Conservation (phyloP, 495 filamentous ascomycete species). For the Entonaema liquescens region DNA sequence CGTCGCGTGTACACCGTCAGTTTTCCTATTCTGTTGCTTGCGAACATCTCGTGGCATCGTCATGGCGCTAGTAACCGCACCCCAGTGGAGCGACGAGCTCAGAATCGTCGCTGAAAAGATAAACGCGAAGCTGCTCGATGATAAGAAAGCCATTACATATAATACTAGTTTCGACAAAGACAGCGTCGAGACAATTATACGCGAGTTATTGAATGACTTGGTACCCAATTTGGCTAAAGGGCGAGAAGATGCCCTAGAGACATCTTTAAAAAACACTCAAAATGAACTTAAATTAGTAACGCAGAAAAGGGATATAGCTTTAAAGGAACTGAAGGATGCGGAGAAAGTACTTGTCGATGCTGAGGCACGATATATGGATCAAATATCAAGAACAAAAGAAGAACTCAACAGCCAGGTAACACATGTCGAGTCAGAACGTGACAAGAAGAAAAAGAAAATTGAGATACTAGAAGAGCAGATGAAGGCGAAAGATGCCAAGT, state of each 20-base stretch:
- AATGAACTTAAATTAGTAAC: neutral
- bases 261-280: neutral
- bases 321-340: neutral
- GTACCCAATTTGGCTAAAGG: neutral
- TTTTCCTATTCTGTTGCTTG: neutral
- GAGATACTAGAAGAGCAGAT: too few species aligned
- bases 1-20: neutral
- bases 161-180: neutral
- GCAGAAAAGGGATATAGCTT: rapidly evolving
- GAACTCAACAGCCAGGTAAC: too few species aligned
- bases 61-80: conserved; percentile 2
- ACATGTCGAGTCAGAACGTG: too few species aligned
- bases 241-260: neutral
- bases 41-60: neutral
- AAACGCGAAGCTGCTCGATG: neutral
- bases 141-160: neutral
- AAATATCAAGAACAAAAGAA: too few species aligned
- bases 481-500: too few species aligned
- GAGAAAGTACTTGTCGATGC: neutral
- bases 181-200: neutral
- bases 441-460: too few species aligned
- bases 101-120: neutral
- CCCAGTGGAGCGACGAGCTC: neutral
- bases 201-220: neutral
- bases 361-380: too few species aligned